phyloP scores from a whole-genome alignment of 2,329 filamentous ascomycete genomes.

The Nemania bipapillata region DNA sequence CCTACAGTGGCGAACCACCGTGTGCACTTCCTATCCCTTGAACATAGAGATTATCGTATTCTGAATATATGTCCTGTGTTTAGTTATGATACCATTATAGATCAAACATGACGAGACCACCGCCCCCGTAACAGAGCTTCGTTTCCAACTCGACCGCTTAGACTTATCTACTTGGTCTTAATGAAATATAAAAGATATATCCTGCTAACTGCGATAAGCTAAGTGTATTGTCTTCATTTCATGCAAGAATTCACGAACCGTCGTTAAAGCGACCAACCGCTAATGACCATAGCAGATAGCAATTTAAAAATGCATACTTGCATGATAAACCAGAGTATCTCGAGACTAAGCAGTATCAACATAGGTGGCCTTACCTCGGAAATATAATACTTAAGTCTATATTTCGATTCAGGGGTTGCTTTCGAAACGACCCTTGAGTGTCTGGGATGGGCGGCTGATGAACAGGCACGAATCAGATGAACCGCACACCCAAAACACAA shows the following conservation, averaged over 20 bases:
- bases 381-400: not conserved
- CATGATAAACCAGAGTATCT: not conserved
- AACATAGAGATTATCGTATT: not conserved
- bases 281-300: not conserved
- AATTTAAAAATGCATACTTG: not conserved
- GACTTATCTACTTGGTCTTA: not conserved
- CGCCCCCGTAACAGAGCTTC: not conserved
- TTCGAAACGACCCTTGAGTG: slow-evolving; percentile 30
- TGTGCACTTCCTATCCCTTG: not conserved
- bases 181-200: not conserved
- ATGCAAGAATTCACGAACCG: not conserved
- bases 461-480: slow-evolving; percentile 28
- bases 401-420: slow-evolving; percentile 21
- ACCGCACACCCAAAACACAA: slow-evolving; percentile 19
- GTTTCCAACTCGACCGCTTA: not conserved
- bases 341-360: not conserved
- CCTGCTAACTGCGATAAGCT: not conserved
- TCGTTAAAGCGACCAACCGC: not conserved
- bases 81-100: too few relatives aligned
- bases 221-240: not conserved
- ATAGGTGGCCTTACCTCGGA: not conserved
- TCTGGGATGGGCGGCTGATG: slow-evolving; percentile 33
- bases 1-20: not conserved
- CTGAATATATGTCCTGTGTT: too few relatives aligned
- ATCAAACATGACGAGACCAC: too few relatives aligned